Conservation (phyloP, 345 rosid genomes). For the Conringia planisiliqua region DNA sequence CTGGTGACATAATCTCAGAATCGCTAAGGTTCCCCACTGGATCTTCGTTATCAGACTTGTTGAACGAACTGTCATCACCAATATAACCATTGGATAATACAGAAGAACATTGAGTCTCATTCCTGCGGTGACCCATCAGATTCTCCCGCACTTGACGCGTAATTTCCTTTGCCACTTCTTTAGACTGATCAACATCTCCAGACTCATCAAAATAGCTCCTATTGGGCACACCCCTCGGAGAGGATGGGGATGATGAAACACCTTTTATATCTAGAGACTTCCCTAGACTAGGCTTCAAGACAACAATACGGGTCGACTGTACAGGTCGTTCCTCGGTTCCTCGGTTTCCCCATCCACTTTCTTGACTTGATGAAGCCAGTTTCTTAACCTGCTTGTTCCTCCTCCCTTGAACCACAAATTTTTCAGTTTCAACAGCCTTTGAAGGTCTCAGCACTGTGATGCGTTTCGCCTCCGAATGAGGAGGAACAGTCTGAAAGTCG, state of each 20-base stretch:
- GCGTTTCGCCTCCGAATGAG: constrained; percentile 66
- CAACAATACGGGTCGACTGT: constrained; percentile 84
- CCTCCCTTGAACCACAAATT: constrained; percentile 39
- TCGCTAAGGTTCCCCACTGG: constrained; percentile 70
- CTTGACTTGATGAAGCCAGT: constrained; percentile 38
- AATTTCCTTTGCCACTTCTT: constrained; percentile 58
- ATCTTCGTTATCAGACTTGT: constrained; percentile 72
- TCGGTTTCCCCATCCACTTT: constrained; percentile 43
- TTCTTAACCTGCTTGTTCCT: constrained; percentile 49
- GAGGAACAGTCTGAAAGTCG: constrained; percentile 52
- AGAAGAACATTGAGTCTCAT: constrained; percentile 75
- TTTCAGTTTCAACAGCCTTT: constrained; percentile 59
- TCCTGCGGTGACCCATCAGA: constrained; percentile 59
- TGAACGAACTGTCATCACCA: constrained; percentile 83
- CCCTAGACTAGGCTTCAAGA: constrained; percentile 80
- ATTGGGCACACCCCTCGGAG: constrained; percentile 42
- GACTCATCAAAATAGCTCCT: constrained; percentile 44
- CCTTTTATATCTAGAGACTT: constrained; percentile 49
- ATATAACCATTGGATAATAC: constrained; percentile 76
- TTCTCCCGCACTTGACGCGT: constrained; percentile 51
- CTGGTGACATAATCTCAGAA: constrained; percentile 76
- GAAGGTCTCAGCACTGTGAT: constrained; percentile 91
- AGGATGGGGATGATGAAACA: constrained; percentile 50
- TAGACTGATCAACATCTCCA: constrained; percentile 54
- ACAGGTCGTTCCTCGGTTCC: constrained; percentile 50